Evolutionary conservation across 1,284 basidiomycete genomes (phyloP).

Genomic region (Moesziomyces parantarcticus): DNA sequence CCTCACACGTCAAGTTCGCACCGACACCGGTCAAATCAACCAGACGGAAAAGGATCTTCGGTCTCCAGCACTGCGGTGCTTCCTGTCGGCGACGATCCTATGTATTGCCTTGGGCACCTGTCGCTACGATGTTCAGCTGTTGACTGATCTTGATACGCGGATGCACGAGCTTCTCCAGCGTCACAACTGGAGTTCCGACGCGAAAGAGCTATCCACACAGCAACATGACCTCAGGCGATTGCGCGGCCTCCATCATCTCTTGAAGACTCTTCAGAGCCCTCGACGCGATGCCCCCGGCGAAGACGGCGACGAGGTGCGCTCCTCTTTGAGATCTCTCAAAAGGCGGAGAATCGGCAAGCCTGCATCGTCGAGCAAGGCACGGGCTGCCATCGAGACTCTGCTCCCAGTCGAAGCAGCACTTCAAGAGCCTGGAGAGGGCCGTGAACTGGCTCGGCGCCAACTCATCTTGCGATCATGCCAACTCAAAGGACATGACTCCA

Average conservation of each 20-base stretch:
- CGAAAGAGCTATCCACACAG: neutral
- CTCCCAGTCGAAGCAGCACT: neutral
- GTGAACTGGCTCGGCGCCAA: constrained; percentile 19
- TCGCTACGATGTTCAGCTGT: constrained; percentile 6
- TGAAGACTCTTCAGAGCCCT: neutral
- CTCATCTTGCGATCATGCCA: constrained; percentile 16
- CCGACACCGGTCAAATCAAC: neutral
- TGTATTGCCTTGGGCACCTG: constrained; percentile 7
- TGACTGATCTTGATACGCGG: constrained; percentile 11
- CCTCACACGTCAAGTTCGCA: constrained; percentile 22
- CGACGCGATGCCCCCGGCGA: neutral
- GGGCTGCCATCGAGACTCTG: constrained; percentile 11
- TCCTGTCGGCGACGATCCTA: constrained; percentile 9
- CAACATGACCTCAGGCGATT: neutral
- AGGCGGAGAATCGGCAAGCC: constrained; percentile 14
- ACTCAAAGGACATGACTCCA: no score
- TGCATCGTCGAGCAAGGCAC: neutral
- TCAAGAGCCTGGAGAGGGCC: neutral
- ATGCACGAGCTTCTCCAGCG: constrained; percentile 1
- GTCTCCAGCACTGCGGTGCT: constrained; percentile 8
- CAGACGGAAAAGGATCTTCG: neutral
- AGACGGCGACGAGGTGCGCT: neutral
- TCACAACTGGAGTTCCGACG: neutral
- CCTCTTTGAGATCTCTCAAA: neutral
- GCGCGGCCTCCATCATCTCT: neutral